Conservation (phyloP, 768 basidiomycete species). For the Pilatotrama ljubarskyi region DNA sequence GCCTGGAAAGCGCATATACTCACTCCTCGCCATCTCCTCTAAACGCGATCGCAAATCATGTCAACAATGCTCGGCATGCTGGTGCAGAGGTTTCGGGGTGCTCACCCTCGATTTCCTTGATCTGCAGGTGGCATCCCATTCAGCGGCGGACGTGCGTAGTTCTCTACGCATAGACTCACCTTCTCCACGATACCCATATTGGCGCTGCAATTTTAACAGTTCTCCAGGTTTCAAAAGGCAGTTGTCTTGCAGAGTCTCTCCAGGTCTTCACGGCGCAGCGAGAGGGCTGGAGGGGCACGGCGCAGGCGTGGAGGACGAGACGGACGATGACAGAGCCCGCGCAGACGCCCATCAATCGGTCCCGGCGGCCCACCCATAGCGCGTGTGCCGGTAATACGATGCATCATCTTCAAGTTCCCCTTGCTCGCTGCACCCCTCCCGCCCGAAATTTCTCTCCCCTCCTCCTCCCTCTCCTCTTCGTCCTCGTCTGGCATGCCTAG, state of each 20-base stretch:
- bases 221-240: background rate
- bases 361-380: constrained; percentile 1
- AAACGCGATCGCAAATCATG: background rate
- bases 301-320: constrained; percentile 2
- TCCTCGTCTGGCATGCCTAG: constrained; percentile 28
- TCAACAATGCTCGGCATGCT: background rate
- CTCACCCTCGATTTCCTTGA: constrained; percentile 95
- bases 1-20: constrained; percentile 38
- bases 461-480: constrained; percentile 3
- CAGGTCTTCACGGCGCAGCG: background rate
- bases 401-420: constrained; percentile 4
- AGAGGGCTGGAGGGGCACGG: background rate
- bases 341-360: background rate
- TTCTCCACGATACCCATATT: constrained; percentile 18
- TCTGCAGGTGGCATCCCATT: constrained; percentile 45
- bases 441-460: background rate
- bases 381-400: background rate
- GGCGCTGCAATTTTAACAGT: constrained; percentile 3
- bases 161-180: background rate
- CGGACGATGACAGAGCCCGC: background rate
- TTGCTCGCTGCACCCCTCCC: constrained; percentile 1
- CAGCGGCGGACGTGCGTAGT: constrained; percentile 2
- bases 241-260: background rate
- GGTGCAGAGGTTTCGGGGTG: background rate
- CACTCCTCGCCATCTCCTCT: constrained; percentile 99